phyloP scores from a whole-genome alignment of 2,329 filamentous ascomycete species.

The Trichoderma polysporum region DNA sequence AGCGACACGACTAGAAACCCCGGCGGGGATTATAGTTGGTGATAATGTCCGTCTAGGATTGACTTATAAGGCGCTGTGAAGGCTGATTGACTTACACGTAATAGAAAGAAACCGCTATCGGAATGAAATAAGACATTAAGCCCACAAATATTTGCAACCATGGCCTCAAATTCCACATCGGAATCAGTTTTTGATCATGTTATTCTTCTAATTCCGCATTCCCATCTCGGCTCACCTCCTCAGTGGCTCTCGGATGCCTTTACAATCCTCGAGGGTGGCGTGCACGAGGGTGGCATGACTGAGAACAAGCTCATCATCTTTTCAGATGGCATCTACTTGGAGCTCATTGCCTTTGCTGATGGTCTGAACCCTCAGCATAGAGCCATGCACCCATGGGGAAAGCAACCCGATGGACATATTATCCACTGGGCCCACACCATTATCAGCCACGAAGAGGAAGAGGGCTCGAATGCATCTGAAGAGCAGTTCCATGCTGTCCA shows the following conservation, averaged over 20 bases:
- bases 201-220: neutral
- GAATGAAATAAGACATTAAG: neutral
- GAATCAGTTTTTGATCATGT: constrained; percentile 8
- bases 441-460: neutral
- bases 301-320: constrained; percentile 7
- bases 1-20: neutral
- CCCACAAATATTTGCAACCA: neutral
- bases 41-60: neutral
- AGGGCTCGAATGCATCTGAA: neutral
- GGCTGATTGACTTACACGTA: neutral
- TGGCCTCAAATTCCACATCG: neutral
- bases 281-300: constrained; percentile 7
- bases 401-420: neutral
- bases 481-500: neutral
- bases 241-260: constrained; percentile 1
- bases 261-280: constrained; percentile 5
- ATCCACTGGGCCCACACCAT: constrained; percentile 14
- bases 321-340: neutral
- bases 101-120: neutral
- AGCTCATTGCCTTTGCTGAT: constrained; percentile 1
- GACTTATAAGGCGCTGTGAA: neutral
- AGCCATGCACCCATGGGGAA: constrained; percentile 9
- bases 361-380: neutral
- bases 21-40: neutral
- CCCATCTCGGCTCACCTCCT: neutral